Conservation (phyloP, 495 filamentous ascomycete genomes). For the Xylaria intraflava region DNA sequence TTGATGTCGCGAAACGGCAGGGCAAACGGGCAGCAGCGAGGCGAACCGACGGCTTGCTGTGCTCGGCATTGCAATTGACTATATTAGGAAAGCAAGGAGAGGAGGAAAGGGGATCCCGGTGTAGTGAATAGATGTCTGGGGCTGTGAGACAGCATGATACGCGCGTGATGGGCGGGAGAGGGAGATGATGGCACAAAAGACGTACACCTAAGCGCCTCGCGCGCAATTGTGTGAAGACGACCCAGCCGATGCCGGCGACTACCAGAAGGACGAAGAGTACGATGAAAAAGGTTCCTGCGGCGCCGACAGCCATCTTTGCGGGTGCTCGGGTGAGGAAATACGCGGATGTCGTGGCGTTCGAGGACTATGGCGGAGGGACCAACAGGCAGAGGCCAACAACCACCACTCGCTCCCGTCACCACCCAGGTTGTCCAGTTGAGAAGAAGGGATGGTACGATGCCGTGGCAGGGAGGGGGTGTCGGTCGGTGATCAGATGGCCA, state of each 20-base stretch:
- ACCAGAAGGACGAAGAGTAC: slow-evolving; percentile 46
- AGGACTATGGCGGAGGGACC: neutral
- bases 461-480: neutral
- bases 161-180: slow-evolving; percentile 27
- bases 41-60: neutral
- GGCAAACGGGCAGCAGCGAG: neutral
- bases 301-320: slow-evolving; percentile 33
- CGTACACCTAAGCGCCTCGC: slow-evolving; percentile 55
- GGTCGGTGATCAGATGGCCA: neutral
- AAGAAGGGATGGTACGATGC: neutral
- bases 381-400: neutral
- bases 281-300: slow-evolving; percentile 42
- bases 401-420: neutral
- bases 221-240: slow-evolving; percentile 52
- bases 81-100: neutral
- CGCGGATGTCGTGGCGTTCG: neutral
- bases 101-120: neutral
- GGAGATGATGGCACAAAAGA: slow-evolving; percentile 10
- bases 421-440: neutral
- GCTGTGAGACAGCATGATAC: slow-evolving; percentile 19
- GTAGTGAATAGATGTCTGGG: slow-evolving; percentile 1
- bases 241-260: slow-evolving; percentile 39
- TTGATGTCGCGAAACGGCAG: neutral
- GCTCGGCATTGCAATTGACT: neutral
- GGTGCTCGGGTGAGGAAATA: neutral